Percentiles rank a stretch among this genome's conserved stretches.
These are phyloP conservation scores for Cucumis cinereus DNA, from an alignment of 306 rosid species.

Conservation along the genomic window DNA sequence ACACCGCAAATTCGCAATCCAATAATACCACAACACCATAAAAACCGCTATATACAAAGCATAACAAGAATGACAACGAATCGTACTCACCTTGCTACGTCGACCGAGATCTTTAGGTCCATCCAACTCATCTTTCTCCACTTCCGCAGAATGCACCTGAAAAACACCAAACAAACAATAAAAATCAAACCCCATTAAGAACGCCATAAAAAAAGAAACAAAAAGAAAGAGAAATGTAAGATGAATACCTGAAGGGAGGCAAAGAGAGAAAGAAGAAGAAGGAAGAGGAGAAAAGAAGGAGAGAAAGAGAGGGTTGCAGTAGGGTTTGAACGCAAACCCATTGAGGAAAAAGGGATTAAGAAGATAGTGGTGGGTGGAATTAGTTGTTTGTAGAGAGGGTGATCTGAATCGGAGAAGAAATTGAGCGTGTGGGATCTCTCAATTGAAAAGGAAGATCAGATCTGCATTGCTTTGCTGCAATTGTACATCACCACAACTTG, in stretches of 20 bases:
- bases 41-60: neutral
- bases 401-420: neutral
- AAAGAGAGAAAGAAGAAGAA: neutral
- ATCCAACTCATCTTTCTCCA: constrained; percentile 21
- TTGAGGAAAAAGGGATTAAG: neutral
- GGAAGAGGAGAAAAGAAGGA: neutral
- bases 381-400: neutral
- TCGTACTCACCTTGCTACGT: constrained; percentile 51
- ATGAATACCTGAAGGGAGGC: constrained; percentile 22
- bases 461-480: neutral
- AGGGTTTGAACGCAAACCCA: constrained; percentile 14
- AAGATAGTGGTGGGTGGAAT: neutral
- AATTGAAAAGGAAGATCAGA: neutral
- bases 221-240: neutral
- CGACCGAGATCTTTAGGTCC: constrained; percentile 77
- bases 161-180: constrained; percentile 10
- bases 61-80: neutral
- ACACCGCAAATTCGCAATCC: neutral
- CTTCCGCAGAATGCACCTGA: constrained; percentile 36
- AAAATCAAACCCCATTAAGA: neutral
- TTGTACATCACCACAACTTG: neutral
- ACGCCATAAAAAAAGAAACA: neutral
- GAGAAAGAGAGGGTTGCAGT: neutral
- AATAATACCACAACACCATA: neutral
- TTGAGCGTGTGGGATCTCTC: neutral